Evolutionary conservation across 1,284 basidiomycete species (phyloP).

Genomic region (Ceraceosorus guamensis): DNA sequence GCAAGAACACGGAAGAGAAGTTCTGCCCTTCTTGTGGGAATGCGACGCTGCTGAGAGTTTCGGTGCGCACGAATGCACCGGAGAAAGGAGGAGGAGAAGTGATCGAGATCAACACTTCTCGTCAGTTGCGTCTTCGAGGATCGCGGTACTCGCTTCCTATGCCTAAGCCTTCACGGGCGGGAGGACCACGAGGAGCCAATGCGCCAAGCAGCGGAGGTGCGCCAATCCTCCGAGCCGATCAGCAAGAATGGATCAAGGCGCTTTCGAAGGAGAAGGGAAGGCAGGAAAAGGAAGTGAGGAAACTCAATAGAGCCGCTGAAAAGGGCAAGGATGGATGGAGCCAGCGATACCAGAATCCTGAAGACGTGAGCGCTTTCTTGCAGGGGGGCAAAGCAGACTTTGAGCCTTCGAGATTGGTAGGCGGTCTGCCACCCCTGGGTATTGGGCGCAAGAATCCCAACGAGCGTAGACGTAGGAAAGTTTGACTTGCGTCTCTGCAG

Average conservation of each 20-base stretch:
- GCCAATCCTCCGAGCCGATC: constrained; percentile 44
- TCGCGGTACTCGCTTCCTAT: constrained; percentile 88
- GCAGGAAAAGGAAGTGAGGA: constrained; percentile 17
- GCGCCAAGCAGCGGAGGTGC: not conserved
- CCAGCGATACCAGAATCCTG: constrained; percentile 42
- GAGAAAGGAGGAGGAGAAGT: constrained; percentile 22
- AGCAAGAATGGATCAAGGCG: constrained; percentile 45
- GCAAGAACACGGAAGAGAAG: constrained; percentile 87
- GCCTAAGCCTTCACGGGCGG: constrained; percentile 67
- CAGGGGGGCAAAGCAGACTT: constrained; percentile 15
- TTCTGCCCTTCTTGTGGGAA: constrained; percentile 98
- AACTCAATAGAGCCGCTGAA: constrained; percentile 24
- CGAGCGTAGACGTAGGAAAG: constrained; percentile 22
- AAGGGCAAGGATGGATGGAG: constrained; percentile 38
- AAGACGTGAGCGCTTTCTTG: constrained; percentile 40
- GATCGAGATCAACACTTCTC: constrained; percentile 37
- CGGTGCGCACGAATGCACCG: constrained; percentile 54
- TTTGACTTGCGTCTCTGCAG: not conserved
- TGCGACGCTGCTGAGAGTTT: constrained; percentile 79
- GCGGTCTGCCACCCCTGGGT: constrained; percentile 38
- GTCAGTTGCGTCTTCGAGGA: constrained; percentile 79
- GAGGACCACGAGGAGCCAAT: constrained; percentile 1
- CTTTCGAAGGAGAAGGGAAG: constrained; percentile 13
- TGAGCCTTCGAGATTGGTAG: constrained; percentile 14
- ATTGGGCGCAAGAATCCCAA: constrained; percentile 46